Conservation (phyloP, 2,329 filamentous ascomycete genomes). For the Aspergillus latus region DNA sequence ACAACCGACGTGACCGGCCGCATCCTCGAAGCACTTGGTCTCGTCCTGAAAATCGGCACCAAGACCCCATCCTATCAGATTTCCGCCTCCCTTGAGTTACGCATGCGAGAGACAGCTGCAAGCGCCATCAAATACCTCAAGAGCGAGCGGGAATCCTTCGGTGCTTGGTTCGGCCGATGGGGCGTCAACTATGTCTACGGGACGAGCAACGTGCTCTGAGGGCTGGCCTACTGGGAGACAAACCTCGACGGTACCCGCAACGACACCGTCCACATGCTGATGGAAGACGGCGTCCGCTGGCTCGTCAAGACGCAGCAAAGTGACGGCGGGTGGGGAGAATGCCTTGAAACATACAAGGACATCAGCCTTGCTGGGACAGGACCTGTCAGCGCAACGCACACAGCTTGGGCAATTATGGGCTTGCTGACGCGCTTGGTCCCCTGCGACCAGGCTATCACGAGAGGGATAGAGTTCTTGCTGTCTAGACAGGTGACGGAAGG, state of each 20-base stretch:
- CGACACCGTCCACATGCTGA: background rate
- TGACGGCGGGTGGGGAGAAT: slow-evolving; percentile 38
- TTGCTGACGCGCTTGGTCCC: slow-evolving; percentile 20
- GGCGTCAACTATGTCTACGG: slow-evolving; percentile 38
- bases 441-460: slow-evolving; percentile 14
- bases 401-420: slow-evolving; percentile 35
- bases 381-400: slow-evolving; percentile 32
- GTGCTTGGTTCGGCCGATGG: slow-evolving; percentile 38
- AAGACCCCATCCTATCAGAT: background rate
- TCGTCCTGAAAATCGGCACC: slow-evolving; percentile 16
- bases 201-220: slow-evolving; percentile 34
- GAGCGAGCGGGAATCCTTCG: slow-evolving; percentile 25
- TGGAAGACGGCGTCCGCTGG: slow-evolving; percentile 21
- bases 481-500: background rate
- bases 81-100: background rate
- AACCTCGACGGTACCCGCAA: background rate
- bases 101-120: slow-evolving; percentile 13
- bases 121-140: slow-evolving; percentile 29
- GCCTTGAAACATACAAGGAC: slow-evolving; percentile 23
- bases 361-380: slow-evolving; percentile 17
- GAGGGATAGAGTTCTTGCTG: slow-evolving; percentile 23
- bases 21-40: slow-evolving; percentile 32
- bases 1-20: slow-evolving; percentile 37
- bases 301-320: slow-evolving; percentile 28
- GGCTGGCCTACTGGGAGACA: slow-evolving; percentile 23